Evolutionary conservation across 2,329 filamentous ascomycete species (phyloP), one percentile per base, ranked within the genome.

Genomic region (Beauveria varroae): DNA sequence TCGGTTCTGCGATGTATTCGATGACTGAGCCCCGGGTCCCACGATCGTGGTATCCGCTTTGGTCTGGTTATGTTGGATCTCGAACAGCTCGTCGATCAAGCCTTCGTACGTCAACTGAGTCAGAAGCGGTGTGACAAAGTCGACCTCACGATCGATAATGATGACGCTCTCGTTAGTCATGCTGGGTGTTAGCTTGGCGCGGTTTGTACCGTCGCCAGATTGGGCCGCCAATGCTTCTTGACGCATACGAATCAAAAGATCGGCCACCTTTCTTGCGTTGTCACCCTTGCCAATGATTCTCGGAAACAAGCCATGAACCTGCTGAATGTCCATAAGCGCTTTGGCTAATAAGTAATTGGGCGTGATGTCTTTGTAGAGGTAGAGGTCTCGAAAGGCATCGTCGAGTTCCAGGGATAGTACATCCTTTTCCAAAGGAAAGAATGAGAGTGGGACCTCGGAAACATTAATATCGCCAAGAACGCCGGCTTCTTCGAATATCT

Each of bases 91-190:
- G 70, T 99, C 96, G 59, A 99, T 88, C 28, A 99, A 80, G 3
- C 95, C 95, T 75, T 99, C 93, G 69, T 99, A 99, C 1, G 95
- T 99, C 64, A 99, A 79, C 72, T 99, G 95, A 0, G 93, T 98
- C 59, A 99, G 86, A 18, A 99, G 81, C 0, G 90, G 88, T 1
- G 95, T 97, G 18, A 93, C 91, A 69, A 95, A 92, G 73, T 99
- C 95, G 60, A 96, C 89, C 71, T 97, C 93, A 55, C 95, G 89
- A 73, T 99, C 95, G 60, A 99, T 92, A 63, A 99, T 89, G 68
- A 99, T 93, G 63, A 97, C 79, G 70, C 89, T 96, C 73, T 99
- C 95, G 53, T 92, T 90, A 7, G 87, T 87, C 12, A 89, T 89
- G 73, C 95, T 98, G 14, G 95, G 93, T 12, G 90, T 87, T 28